phyloP scores from a whole-genome alignment of 1,284 basidiomycete species.

The Cutaneotrichosporon sp. region DNA sequence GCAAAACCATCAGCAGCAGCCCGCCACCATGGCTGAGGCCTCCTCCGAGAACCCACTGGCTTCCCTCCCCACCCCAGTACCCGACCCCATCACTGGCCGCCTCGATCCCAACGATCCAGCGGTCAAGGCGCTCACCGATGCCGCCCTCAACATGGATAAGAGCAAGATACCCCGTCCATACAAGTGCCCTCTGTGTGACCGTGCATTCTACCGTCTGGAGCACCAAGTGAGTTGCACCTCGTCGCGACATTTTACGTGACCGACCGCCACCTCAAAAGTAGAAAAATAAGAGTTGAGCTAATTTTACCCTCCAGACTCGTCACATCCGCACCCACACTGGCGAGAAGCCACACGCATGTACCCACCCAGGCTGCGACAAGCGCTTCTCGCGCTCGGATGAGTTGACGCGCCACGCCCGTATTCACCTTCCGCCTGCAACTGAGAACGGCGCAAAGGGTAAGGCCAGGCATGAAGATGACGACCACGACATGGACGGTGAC shows the following conservation, averaged over 20 bases:
- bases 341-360: conserved; percentile 94
- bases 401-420: conserved; percentile 89
- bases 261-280: background rate
- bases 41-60: conserved; percentile 19
- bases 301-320: conserved; percentile 65
- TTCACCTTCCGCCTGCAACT: conserved; percentile 59
- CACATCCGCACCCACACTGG: conserved; percentile 98
- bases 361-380: conserved; percentile 92
- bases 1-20: conserved; percentile 10
- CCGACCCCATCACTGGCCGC: conserved; percentile 49
- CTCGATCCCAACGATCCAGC: conserved; percentile 51
- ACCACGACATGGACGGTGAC: conserved; percentile 38
- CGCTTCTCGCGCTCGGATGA: conserved; percentile 96
- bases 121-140: conserved; percentile 49
- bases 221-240: conserved; percentile 66
- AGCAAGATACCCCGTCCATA: conserved; percentile 69
- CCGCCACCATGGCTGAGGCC: conserved; percentile 11
- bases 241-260: background rate
- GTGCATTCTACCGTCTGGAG: conserved; percentile 84
- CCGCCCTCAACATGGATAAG: conserved; percentile 51
- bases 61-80: conserved; percentile 27
- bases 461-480: background rate
- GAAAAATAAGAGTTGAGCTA: background rate
- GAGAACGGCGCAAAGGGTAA: conserved; percentile 24
- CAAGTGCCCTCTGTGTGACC: conserved; percentile 89